phyloP scores from a whole-genome alignment of 805 yeast genomes.

The Crinitomyces ghanaensis region DNA sequence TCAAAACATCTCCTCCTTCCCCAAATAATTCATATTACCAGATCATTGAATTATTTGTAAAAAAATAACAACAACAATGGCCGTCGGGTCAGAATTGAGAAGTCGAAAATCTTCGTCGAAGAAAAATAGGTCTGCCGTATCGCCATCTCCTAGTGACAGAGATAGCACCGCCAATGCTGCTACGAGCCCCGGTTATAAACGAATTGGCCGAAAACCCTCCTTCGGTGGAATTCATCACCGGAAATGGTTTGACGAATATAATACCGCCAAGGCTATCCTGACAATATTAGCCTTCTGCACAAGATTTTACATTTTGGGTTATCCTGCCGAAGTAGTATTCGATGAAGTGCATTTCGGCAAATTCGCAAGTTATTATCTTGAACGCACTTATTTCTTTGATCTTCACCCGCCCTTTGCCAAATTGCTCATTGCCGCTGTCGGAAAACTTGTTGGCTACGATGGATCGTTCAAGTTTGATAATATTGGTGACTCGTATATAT shows the following conservation, averaged over 20 bases:
- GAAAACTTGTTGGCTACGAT: slow-evolving; percentile 78
- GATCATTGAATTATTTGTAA: too few species aligned
- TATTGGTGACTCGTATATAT: slow-evolving; percentile 72
- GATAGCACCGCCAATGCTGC: background rate
- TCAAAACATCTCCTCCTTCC: too few species aligned
- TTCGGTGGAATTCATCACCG: background rate
- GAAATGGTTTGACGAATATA: background rate
- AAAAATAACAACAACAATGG: too few species aligned
- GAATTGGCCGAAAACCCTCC: background rate
- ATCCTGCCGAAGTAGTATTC: slow-evolving; percentile 59
- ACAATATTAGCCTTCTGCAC: slow-evolving; percentile 60
- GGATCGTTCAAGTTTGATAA: slow-evolving; percentile 88
- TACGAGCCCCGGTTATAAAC: background rate
- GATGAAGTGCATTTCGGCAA: slow-evolving; percentile 40
- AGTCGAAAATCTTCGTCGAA: too few species aligned
- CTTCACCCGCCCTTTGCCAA: slow-evolving; percentile 98
- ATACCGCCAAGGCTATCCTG: slow-evolving; percentile 32
- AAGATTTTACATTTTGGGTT: slow-evolving; percentile 65
- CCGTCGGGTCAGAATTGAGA: too few species aligned
- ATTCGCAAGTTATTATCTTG: slow-evolving; percentile 45
- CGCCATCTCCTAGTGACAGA: background rate
- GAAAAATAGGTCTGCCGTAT: too few species aligned
- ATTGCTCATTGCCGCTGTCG: slow-evolving; percentile 78
- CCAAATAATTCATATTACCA: too few species aligned
- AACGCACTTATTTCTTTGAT: slow-evolving; percentile 88